Percentiles rank a stretch among this genome's conserved stretches.
Evolutionary conservation across 345 rosid genomes (phyloP).

Genomic region (Clausena lansium): DNA sequence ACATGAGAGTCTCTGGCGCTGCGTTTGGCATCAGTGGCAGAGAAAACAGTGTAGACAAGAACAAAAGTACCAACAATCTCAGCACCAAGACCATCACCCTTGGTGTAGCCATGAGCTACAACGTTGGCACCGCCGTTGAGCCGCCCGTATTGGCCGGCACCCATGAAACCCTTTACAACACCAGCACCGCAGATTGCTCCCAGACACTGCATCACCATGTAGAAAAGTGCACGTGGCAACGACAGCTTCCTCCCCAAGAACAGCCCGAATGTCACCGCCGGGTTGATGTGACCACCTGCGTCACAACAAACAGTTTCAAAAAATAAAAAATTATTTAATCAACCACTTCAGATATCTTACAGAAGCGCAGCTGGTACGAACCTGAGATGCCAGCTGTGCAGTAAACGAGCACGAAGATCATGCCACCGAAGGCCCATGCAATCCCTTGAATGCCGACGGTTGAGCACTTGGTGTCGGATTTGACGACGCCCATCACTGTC

Average conservation of each 20-base stretch:
- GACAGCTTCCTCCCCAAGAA: conserved; percentile 53
- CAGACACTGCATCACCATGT: conserved; percentile 55
- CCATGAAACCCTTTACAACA: conserved; percentile 48
- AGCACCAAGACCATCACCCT: conserved; percentile 50
- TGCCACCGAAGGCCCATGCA: conserved; percentile 69
- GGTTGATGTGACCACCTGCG: conserved; percentile 51
- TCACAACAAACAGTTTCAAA: background rate
- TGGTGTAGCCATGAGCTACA: conserved; percentile 39
- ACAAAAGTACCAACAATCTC: conserved; percentile 45
- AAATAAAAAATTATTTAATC: no score
- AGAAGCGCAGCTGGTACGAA: background rate
- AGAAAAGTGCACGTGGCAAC: conserved; percentile 43
- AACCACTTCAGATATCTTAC: no score
- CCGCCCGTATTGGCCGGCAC: conserved; percentile 8
- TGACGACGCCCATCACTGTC: conserved; percentile 55
- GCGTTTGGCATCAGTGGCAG: conserved; percentile 59
- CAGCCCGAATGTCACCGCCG: conserved; percentile 49
- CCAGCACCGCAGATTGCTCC: conserved; percentile 61
- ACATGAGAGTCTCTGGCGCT: conserved; percentile 62
- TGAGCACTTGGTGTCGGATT: conserved; percentile 25
- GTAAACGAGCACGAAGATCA: conserved; percentile 66
- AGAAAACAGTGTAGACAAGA: conserved; percentile 53
- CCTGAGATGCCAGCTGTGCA: conserved; percentile 64
- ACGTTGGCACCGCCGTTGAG: conserved; percentile 43
- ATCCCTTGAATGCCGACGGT: conserved; percentile 58